Conservation (phyloP, 495 filamentous ascomycete genomes). For the Neurospora tetrasperma region DNA sequence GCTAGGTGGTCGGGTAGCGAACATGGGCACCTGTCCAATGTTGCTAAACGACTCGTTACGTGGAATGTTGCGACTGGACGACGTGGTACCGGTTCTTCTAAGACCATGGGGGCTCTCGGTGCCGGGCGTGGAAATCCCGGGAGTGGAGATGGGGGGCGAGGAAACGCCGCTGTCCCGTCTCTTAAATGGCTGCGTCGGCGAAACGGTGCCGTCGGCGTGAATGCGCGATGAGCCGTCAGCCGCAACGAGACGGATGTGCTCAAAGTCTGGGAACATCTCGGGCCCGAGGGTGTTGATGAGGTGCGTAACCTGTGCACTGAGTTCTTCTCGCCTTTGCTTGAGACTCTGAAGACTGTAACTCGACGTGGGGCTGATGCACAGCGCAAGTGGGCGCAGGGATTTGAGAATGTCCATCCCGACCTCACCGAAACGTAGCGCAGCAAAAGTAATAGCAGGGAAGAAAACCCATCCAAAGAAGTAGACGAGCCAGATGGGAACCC, state of each 20-base stretch:
- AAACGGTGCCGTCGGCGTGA: slow-evolving; percentile 9
- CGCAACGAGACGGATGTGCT: slow-evolving; percentile 66
- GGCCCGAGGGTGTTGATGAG: slow-evolving; percentile 92
- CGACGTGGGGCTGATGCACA: slow-evolving; percentile 77
- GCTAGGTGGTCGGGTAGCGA: slow-evolving; percentile 72
- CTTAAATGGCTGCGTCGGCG: slow-evolving; percentile 4
- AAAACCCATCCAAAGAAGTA: slow-evolving; percentile 61
- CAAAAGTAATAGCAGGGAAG: slow-evolving; percentile 85
- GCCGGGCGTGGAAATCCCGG: slow-evolving; percentile 8
- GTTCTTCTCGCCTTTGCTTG: slow-evolving; percentile 56
- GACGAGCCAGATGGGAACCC: slow-evolving; percentile 71
- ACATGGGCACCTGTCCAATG: slow-evolving; percentile 74
- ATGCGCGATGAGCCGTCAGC: slow-evolving; percentile 22
- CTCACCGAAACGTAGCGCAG: slow-evolving; percentile 89
- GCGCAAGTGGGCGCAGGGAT: slow-evolving; percentile 79
- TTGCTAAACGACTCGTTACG: slow-evolving; percentile 90
- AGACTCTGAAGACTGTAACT: slow-evolving; percentile 77
- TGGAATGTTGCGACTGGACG: slow-evolving; percentile 49
- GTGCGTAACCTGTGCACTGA: slow-evolving; percentile 76
- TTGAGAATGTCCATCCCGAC: slow-evolving; percentile 97
- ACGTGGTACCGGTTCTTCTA: slow-evolving; percentile 30
- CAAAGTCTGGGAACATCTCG: slow-evolving; percentile 95
- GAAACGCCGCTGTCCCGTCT: slow-evolving; percentile 22
- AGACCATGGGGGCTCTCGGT: slow-evolving; percentile 13
- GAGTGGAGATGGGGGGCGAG: slow-evolving; percentile 1